These are phyloP conservation scores for Staphylotrichum longicolle DNA, from an alignment of 495 filamentous ascomycete species.

Conservation along the genomic window DNA sequence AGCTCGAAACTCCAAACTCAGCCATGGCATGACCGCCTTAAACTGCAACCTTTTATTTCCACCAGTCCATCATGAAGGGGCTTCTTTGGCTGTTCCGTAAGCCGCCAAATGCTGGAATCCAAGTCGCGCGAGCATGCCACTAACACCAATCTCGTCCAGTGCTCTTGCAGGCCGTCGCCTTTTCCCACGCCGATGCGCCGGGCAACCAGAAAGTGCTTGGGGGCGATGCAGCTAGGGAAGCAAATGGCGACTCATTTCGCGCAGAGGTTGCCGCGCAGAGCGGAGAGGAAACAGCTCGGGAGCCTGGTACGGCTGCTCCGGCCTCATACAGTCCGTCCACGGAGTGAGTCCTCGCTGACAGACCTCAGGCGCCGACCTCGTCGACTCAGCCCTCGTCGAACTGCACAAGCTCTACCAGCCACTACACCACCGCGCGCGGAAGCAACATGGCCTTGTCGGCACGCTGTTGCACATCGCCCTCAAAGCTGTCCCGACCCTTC, in stretches of 20 bases:
- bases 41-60: conserved; percentile 15
- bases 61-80: conserved; percentile 38
- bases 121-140: conserved; percentile 20
- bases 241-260: conserved; percentile 29
- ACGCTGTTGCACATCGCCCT: conserved; percentile 36
- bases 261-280: conserved; percentile 30
- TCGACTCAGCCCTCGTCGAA: conserved; percentile 43
- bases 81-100: conserved; percentile 44
- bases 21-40: conserved; percentile 29
- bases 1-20: not conserved
- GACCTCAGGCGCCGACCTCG: conserved; percentile 43
- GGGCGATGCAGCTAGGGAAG: conserved; percentile 23
- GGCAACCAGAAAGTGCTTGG: conserved; percentile 37
- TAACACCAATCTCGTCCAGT: conserved; percentile 35
- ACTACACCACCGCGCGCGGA: conserved; percentile 36
- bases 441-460: conserved; percentile 40
- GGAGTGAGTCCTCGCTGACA: conserved; percentile 18
- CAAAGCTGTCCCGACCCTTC: conserved; percentile 45
- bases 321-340: no score
- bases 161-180: conserved; percentile 47
- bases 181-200: conserved; percentile 35
- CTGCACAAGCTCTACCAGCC: conserved; percentile 44
- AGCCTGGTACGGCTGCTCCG: conserved; percentile 26
- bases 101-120: conserved; percentile 18
- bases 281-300: conserved; percentile 20